Evolutionary conservation across 768 basidiomycete species (phyloP).

Genomic region (Scleroderma citrinum): DNA sequence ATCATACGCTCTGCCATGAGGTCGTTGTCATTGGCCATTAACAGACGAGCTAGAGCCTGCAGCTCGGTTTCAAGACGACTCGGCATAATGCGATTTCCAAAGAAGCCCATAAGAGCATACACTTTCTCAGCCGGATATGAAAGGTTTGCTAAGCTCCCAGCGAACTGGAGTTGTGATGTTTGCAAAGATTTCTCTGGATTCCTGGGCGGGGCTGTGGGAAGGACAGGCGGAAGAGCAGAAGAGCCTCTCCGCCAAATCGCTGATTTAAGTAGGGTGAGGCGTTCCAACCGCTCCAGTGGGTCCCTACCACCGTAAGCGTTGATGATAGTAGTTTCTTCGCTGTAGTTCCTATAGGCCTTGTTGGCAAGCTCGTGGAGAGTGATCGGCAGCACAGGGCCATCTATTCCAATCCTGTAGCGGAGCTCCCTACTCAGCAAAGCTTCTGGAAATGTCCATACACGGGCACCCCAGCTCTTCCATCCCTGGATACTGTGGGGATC

Average conservation of each 20-base stretch:
- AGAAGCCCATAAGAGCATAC: conserved; percentile 19
- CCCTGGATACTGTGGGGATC: conserved; percentile 1
- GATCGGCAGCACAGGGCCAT: neutral
- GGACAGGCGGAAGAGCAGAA: conserved; percentile 6
- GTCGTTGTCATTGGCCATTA: conserved; percentile 19
- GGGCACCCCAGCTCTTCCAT: conserved; percentile 15
- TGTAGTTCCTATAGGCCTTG: conserved; percentile 8
- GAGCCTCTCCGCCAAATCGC: conserved; percentile 16
- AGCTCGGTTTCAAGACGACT: conserved; percentile 9
- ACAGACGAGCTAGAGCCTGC: conserved; percentile 13
- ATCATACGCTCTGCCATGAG: conserved; percentile 19
- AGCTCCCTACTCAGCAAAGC: conserved; percentile 8
- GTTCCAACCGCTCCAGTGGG: conserved; percentile 13
- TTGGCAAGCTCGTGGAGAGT: conserved; percentile 8
- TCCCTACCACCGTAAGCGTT: conserved; percentile 5
- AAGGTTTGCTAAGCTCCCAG: neutral
- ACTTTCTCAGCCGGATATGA: conserved; percentile 15
- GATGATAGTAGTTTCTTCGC: conserved; percentile 10
- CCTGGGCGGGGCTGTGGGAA: neutral
- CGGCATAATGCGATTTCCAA: conserved; percentile 15
- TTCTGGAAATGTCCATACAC: conserved; percentile 14
- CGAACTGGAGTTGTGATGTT: neutral
- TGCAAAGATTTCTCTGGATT: neutral
- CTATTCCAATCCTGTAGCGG: conserved; percentile 6
- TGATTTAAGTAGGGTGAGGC: conserved; percentile 10